Evolutionary conservation across 306 rosid genomes (phyloP), one percentile per base, ranked within the genome.

Genomic region (Pachyrhizus erosus): DNA sequence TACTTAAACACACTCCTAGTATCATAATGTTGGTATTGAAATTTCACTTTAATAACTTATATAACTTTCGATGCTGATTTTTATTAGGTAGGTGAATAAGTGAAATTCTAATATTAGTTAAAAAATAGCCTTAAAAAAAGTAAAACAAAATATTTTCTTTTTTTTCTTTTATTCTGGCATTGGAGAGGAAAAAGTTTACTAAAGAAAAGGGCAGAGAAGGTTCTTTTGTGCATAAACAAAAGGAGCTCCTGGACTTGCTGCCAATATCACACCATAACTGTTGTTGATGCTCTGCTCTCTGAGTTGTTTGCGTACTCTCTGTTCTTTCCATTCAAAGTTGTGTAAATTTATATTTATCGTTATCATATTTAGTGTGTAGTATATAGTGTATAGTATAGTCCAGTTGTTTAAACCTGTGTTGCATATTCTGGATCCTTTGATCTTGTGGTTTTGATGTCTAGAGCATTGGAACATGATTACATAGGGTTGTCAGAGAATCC

Each of bases 381-480:
- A 52, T 0, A 40, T n/a, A n/a, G 5, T 10, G 8, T 66, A 66
- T 3, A 15, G 13, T 14, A 58, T 5, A 70, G 5, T 54, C 8
- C 39, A 21, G 67, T 70, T 27, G 58, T 70, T 26, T 10, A 61
- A 72, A 43, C 69, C 40, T 21, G 43, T 66, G 65, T 68, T 72
- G 55, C 78, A 57, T 65, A 71, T 29, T 68, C 76, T 24, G 1
- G 73, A 64, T 55, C 10, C 37, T 33, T 75, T 68, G 40, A 29
- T 29, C 18, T 82, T 48, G 52, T 54, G 74, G 80, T 64, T 81
- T 82, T 91, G 76, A 91, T 91, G 95, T 89, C 96, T 88, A 80
- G 21, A 82, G 89, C 92, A 39, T 86, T 88, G 12, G 93, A 89
- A 77, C 97, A 90, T 87, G 94, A 90, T 75, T 92, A 92, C 93